A percentile compares a stretch with the other conserved stretches of the same genome.
These are phyloP conservation scores for Pontederia paniculata DNA, from an alignment of 176 grass and related monocot species.

Conservation along the genomic window DNA sequence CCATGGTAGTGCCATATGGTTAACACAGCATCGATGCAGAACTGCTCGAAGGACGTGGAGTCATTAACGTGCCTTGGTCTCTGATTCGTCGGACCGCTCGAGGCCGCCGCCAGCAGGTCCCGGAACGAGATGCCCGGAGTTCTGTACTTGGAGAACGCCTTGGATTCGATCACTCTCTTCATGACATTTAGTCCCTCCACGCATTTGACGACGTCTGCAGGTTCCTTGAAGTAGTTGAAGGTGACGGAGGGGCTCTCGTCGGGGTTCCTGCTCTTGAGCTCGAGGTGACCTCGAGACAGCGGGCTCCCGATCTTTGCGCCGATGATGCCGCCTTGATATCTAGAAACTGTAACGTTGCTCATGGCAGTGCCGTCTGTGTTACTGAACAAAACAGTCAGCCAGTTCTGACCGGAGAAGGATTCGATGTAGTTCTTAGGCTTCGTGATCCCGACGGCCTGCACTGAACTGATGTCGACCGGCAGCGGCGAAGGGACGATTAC, in stretches of 20 bases:
- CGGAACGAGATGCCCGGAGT: not conserved
- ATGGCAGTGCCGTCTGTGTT: too few relatives aligned
- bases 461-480: slow-evolving; percentile 1
- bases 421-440: slow-evolving; percentile 6
- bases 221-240: slow-evolving; percentile 82
- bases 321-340: slow-evolving; percentile 56
- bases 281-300: slow-evolving; percentile 45
- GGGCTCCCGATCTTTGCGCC: slow-evolving; percentile 65
- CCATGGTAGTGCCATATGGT: slow-evolving; percentile 16
- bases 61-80: not conserved
- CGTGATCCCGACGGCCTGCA: slow-evolving; percentile 14
- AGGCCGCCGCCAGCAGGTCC: not conserved
- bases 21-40: slow-evolving; percentile 3
- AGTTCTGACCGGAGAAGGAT: not conserved
- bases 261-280: slow-evolving; percentile 46
- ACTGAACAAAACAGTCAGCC: too few relatives aligned
- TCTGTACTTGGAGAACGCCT: slow-evolving; percentile 5
- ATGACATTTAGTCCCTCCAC: slow-evolving; percentile 54
- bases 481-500: slow-evolving; percentile 4
- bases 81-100: not conserved
- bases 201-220: slow-evolving; percentile 48
- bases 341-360: not conserved
- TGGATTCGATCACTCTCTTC: slow-evolving; percentile 24
- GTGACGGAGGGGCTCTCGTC: slow-evolving; percentile 54
- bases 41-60: not conserved